Conservation (phyloP, 2,329 filamentous ascomycete genomes). For the Fusarium globosum region DNA sequence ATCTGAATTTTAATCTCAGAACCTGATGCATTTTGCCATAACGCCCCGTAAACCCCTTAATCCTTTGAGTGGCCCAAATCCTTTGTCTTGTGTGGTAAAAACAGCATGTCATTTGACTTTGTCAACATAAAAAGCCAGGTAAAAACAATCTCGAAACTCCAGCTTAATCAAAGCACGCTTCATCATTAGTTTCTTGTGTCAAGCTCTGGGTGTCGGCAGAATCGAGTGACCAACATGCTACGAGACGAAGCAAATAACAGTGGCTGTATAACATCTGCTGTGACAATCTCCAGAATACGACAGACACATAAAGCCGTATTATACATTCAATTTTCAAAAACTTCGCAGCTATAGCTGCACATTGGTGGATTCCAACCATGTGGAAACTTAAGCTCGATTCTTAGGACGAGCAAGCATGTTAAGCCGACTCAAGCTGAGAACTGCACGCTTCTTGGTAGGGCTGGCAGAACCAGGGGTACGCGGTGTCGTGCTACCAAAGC, state of each 20-base stretch:
- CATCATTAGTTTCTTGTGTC: conserved; percentile 32
- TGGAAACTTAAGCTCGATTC: conserved; percentile 57
- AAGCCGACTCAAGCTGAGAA: conserved; percentile 68
- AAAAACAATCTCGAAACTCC: conserved; percentile 47
- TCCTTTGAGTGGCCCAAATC: conserved; percentile 31
- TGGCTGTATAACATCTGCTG: background rate
- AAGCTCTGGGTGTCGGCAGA: conserved; percentile 2
- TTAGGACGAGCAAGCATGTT: conserved; percentile 72
- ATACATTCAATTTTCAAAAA: conserved; percentile 31
- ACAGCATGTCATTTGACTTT: conserved; percentile 28
- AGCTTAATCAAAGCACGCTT: conserved; percentile 39
- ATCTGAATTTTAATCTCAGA: conserved; percentile 41
- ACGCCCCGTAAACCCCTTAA: conserved; percentile 37
- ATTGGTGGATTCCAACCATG: background rate
- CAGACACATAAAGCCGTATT: conserved; percentile 32
- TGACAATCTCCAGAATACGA: conserved; percentile 1
- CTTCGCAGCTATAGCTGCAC: background rate
- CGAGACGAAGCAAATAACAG: conserved; percentile 7
- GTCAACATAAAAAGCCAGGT: conserved; percentile 25
- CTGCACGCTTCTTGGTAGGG: conserved; percentile 63
- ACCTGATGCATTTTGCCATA: conserved; percentile 39
- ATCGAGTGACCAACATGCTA: background rate
- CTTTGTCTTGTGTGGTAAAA: conserved; percentile 26
- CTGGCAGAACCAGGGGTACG: conserved; percentile 50
- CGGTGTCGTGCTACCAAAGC: conserved; percentile 39